These are phyloP conservation scores for Teunomyces kruisii DNA, from an alignment of 805 yeast species.

Conservation along the genomic window DNA sequence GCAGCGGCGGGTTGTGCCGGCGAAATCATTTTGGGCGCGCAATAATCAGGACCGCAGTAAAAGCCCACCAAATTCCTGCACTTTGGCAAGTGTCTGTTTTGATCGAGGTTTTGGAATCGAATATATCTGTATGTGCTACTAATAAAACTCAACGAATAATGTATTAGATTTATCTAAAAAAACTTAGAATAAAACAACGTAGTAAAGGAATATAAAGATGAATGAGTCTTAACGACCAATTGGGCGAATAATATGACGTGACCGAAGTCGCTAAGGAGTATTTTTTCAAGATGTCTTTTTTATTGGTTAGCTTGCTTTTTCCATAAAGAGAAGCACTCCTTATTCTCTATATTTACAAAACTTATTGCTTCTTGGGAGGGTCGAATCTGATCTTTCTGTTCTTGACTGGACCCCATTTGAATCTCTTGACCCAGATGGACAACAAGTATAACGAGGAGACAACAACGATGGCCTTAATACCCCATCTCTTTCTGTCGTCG, in stretches of 20 bases:
- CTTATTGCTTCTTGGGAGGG: constrained; percentile 71
- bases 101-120: too few species aligned
- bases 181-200: constrained; percentile 2
- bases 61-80: too few species aligned
- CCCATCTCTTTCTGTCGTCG: constrained; percentile 95
- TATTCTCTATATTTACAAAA: constrained; percentile 8
- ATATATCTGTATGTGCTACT: too few species aligned
- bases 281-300: not conserved
- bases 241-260: constrained; percentile 3
- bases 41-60: too few species aligned
- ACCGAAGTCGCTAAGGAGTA: constrained; percentile 2
- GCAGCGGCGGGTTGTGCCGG: too few species aligned
- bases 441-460: constrained; percentile 76
- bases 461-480: constrained; percentile 86
- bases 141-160: not conserved
- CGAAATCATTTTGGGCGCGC: too few species aligned
- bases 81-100: too few species aligned
- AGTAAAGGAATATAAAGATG: not conserved
- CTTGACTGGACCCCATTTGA: constrained; percentile 97
- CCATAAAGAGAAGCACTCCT: constrained; percentile 2
- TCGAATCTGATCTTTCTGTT: constrained; percentile 89
- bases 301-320: not conserved
- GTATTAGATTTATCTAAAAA: constrained; percentile 3
- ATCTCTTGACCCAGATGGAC: constrained; percentile 90
- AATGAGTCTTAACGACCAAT: not conserved